A percentile compares a stretch with the other conserved stretches of the same genome.
Conservation (phyloP, 2,329 filamentous ascomycete species). For the Pleurostoma richardsiae region DNA sequence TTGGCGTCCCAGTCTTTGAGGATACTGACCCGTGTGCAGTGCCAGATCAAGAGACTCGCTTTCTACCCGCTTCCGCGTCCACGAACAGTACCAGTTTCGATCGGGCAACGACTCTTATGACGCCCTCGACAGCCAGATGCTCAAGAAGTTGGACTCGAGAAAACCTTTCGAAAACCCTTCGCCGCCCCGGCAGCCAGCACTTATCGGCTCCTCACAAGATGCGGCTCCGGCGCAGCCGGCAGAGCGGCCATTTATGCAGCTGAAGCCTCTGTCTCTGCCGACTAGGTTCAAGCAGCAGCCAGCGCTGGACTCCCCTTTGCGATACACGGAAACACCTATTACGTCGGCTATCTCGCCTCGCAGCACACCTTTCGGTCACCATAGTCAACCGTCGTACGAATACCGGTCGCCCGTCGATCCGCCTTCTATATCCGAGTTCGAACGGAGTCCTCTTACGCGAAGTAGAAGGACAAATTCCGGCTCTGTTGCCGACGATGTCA, state of each 20-base stretch:
- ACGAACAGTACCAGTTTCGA: conserved; percentile 42
- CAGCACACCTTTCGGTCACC: conserved; percentile 34
- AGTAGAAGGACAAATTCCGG: conserved; percentile 44
- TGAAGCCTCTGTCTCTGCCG: conserved; percentile 43
- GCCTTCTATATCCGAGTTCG: conserved; percentile 30
- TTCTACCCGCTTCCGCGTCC: conserved; percentile 39
- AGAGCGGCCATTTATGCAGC: conserved; percentile 30
- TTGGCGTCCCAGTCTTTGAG: conserved; percentile 17
- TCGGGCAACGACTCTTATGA: conserved; percentile 29
- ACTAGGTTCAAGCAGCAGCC: conserved; percentile 32
- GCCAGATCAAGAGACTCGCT: conserved; percentile 36
- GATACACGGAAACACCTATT: conserved; percentile 38
- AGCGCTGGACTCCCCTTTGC: conserved; percentile 37
- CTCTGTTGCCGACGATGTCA: conserved; percentile 36
- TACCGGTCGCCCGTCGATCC: conserved; percentile 38
- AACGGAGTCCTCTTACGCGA: conserved; percentile 40
- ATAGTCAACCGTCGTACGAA: conserved; percentile 20
- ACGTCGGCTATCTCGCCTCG: conserved; percentile 44
- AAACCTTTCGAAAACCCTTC: conserved; percentile 38
- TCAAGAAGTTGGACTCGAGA: conserved; percentile 50
- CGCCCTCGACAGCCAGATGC: conserved; percentile 43
- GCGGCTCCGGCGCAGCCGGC: conserved; percentile 30
- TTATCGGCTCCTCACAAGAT: conserved; percentile 7
- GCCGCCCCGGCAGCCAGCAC: conserved; percentile 36
- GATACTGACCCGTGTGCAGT: conserved; percentile 5